Conservation (phyloP, 768 basidiomycete genomes). For the Leccinum obscurum region DNA sequence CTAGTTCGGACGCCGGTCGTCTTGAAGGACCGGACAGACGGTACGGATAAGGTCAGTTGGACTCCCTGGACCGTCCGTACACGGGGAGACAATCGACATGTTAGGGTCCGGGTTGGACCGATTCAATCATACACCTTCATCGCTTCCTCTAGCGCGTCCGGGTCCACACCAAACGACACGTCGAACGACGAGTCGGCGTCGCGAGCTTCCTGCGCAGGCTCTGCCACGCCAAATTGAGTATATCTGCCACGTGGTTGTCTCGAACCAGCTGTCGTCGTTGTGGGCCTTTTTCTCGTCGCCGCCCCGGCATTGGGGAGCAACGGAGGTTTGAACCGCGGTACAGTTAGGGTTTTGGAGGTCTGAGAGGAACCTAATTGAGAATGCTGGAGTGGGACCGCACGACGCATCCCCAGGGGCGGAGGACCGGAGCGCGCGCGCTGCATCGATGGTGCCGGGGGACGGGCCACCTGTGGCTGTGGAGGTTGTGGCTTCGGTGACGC, state of each 20-base stretch:
- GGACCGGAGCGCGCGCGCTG: slow-evolving; percentile 22
- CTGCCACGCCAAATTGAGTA: not conserved
- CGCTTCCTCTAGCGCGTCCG: slow-evolving; percentile 30
- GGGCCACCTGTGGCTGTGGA: not conserved
- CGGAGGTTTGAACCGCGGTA: slow-evolving; percentile 32
- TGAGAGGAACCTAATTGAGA: slow-evolving; percentile 27
- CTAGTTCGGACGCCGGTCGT: not conserved
- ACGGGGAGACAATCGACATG: not conserved
- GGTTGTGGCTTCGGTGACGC: slow-evolving; percentile 1
- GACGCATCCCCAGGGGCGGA: slow-evolving; percentile 33
- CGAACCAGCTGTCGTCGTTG: not conserved
- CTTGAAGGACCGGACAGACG: not conserved
- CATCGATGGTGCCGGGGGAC: slow-evolving; percentile 3
- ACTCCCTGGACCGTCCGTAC: not conserved
- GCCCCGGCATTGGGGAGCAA: slow-evolving; percentile 13
- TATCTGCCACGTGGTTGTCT: not conserved
- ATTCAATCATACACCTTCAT: slow-evolving; percentile 34
- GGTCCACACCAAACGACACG: slow-evolving; percentile 32
- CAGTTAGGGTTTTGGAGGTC: slow-evolving; percentile 12
- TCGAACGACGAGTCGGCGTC: slow-evolving; percentile 35
- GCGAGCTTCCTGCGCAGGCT: not conserved
- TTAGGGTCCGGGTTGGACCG: not conserved
- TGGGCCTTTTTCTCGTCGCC: not conserved
- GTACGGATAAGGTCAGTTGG: not conserved
- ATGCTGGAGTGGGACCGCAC: slow-evolving; percentile 15